Evolutionary conservation across 768 basidiomycete genomes (phyloP).

Genomic region (Kwoniella mangroviensis): DNA sequence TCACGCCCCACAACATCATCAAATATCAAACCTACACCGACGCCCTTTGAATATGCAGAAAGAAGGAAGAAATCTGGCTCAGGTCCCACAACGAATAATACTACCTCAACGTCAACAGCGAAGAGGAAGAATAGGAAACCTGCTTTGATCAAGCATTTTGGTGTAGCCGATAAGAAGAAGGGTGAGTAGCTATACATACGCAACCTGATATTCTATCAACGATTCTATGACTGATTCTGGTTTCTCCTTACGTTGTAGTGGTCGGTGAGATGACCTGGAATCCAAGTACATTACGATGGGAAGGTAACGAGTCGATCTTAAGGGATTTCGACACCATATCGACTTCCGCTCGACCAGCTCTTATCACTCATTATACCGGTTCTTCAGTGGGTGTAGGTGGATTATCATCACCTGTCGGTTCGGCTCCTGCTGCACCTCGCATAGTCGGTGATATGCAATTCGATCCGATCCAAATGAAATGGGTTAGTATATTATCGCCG

Average conservation of each 20-base stretch:
- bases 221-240: neutral
- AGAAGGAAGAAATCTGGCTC: constrained; percentile 39
- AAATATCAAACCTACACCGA: neutral
- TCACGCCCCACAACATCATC: neutral
- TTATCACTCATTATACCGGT: constrained; percentile 91
- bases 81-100: neutral
- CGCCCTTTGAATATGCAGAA: constrained; percentile 2
- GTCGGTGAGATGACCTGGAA: constrained; percentile 99
- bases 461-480: constrained; percentile 91
- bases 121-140: constrained; percentile 27
- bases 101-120: neutral
- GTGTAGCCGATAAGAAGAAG: constrained; percentile 52
- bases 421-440: constrained; percentile 56
- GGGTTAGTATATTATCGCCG: constrained; percentile 77
- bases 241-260: constrained; percentile 61
- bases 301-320: constrained; percentile 91
- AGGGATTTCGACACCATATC: constrained; percentile 85
- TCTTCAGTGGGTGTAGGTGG: constrained; percentile 65
- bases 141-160: constrained; percentile 53
- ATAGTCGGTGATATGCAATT: constrained; percentile 99
- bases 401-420: constrained; percentile 12
- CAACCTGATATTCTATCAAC: neutral
- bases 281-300: constrained; percentile 85
- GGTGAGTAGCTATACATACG: constrained; percentile 36
- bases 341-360: constrained; percentile 80